A percentile compares a stretch with the other conserved stretches of the same genome.
phyloP scores from a whole-genome alignment of 192 early-diverging fungal species.

The Phlyctochytrium planicorne region DNA sequence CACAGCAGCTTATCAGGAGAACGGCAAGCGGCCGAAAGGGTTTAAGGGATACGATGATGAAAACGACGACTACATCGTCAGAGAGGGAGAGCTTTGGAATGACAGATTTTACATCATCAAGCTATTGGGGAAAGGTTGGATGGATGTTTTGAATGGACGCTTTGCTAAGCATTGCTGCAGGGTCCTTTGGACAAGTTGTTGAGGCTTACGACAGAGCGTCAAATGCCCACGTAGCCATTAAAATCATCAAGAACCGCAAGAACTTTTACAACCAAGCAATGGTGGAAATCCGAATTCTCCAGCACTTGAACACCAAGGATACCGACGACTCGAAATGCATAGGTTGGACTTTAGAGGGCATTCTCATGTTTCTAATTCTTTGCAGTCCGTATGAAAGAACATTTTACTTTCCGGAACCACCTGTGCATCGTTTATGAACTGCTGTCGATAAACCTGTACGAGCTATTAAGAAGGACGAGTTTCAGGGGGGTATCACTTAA shows the following conservation, averaged over 20 bases:
- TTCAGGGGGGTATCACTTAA: constrained; percentile 31
- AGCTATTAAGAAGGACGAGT: constrained; percentile 16
- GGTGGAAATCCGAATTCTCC: constrained; percentile 32
- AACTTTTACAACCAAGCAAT: constrained; percentile 33
- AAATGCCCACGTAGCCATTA: constrained; percentile 30
- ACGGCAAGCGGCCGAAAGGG: not conserved
- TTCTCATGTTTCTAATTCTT: not conserved
- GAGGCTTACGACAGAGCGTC: constrained; percentile 11
- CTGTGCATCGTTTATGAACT: constrained; percentile 46
- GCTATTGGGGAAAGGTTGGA: constrained; percentile 21
- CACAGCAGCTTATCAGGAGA: not conserved
- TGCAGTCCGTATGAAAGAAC: constrained; percentile 29
- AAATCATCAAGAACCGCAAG: constrained; percentile 43
- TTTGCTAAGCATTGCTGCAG: not conserved
- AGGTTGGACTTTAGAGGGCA: constrained; percentile 5
- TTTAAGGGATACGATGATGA: constrained; percentile 26
- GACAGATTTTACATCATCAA: constrained; percentile 13
- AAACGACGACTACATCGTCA: constrained; percentile 34
- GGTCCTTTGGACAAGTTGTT: constrained; percentile 37
- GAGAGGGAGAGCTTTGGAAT: constrained; percentile 23
- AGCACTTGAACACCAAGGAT: constrained; percentile 27
- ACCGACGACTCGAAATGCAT: constrained; percentile 15
- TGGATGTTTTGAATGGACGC: not conserved
- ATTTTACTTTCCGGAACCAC: constrained; percentile 34
- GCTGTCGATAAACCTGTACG: constrained; percentile 37